phyloP scores from a whole-genome alignment of 2,329 filamentous ascomycete genomes.

The Amesomyces nigricolor region DNA sequence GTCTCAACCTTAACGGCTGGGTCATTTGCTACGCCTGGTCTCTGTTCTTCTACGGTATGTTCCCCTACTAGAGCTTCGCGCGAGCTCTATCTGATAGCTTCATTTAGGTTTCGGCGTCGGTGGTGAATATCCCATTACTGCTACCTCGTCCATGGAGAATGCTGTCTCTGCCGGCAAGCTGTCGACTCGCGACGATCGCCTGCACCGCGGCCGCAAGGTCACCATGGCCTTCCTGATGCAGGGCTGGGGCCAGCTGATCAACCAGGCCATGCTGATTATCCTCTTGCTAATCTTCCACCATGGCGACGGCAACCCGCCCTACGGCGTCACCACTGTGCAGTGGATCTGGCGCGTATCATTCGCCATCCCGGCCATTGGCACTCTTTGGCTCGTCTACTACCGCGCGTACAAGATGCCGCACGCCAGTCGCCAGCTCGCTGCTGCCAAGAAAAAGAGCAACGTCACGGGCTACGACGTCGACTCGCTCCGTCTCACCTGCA shows the following conservation, averaged over 20 bases:
- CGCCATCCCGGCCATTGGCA: slow-evolving; percentile 82
- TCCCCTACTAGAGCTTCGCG: background rate
- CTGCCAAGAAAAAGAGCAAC: slow-evolving; percentile 77
- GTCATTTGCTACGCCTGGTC: slow-evolving; percentile 96
- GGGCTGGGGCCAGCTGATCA: slow-evolving; percentile 93
- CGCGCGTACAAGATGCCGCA: slow-evolving; percentile 91
- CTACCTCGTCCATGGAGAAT: slow-evolving; percentile 90
- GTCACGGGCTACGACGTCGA: slow-evolving; percentile 91
- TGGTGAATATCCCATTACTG: slow-evolving; percentile 94
- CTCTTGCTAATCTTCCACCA: slow-evolving; percentile 85
- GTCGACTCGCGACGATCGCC: slow-evolving; percentile 85
- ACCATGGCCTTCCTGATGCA: slow-evolving; percentile 97
- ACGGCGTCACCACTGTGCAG: slow-evolving; percentile 70
- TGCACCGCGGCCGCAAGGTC: slow-evolving; percentile 93
- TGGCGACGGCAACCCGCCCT: slow-evolving; percentile 68
- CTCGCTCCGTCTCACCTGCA: slow-evolving; percentile 72
- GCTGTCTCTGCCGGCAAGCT: slow-evolving; percentile 78
- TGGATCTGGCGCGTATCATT: slow-evolving; percentile 92
- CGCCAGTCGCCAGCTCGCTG: slow-evolving; percentile 73
- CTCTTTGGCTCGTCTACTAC: slow-evolving; percentile 93
- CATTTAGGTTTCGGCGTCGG: slow-evolving; percentile 55
- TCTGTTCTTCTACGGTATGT: slow-evolving; percentile 79
- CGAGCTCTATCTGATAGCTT: slow-evolving; percentile 20
- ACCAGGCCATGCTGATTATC: slow-evolving; percentile 84
- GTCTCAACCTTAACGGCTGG: slow-evolving; percentile 81